Percentiles rank a stretch among this genome's conserved stretches.
These are phyloP conservation scores for Quercus ilex DNA, from an alignment of 306 rosid species.

Conservation along the genomic window DNA sequence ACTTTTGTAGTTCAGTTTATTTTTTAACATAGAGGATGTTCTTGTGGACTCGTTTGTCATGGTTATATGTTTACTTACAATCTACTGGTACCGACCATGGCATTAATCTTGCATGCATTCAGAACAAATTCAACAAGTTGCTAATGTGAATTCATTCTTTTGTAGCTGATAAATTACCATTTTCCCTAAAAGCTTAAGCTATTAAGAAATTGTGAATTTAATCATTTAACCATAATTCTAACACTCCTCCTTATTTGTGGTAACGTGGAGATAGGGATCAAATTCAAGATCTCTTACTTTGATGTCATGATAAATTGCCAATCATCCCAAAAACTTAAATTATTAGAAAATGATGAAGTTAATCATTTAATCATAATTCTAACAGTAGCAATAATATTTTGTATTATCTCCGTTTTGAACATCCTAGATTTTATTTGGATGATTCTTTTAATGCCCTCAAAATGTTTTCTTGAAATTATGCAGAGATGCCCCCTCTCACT, in stretches of 20 bases:
- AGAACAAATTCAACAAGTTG: background rate
- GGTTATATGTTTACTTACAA: background rate
- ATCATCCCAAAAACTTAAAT: too few species aligned
- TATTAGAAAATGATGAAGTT: too few species aligned
- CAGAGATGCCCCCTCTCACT: background rate
- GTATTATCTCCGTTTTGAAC: background rate
- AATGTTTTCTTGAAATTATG: background rate
- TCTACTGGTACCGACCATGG: too few species aligned
- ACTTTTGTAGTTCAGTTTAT: background rate
- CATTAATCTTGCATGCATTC: background rate
- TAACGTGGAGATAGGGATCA: too few species aligned
- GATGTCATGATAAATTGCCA: too few species aligned
- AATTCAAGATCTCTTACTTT: too few species aligned
- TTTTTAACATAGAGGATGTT: background rate
- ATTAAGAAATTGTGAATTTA: too few species aligned
- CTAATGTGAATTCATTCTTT: background rate
- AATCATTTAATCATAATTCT: too few species aligned
- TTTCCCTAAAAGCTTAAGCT: too few species aligned
- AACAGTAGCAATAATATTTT: background rate
- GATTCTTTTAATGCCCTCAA: background rate
- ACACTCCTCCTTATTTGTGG: too few species aligned
- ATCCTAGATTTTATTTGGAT: background rate
- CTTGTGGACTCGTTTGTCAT: background rate
- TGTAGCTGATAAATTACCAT: background rate
- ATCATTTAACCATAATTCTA: too few species aligned